phyloP scores from a whole-genome alignment of 2,329 filamentous ascomycete species.

The Lasiodiplodia sp. region DNA sequence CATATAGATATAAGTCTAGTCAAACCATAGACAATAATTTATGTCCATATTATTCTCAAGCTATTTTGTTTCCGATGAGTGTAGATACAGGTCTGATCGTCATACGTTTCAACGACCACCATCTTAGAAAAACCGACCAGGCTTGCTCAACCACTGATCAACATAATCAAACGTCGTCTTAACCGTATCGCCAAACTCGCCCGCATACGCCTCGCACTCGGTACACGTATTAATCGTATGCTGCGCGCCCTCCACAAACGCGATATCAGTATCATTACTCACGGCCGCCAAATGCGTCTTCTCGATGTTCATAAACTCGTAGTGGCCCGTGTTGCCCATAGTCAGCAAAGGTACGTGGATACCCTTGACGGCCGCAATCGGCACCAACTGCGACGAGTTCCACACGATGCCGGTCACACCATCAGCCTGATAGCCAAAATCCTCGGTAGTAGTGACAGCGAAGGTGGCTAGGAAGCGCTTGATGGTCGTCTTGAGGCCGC shows the following conservation, averaged over 20 bases:
- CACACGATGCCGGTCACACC: conserved; percentile 33
- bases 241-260: conserved; percentile 35
- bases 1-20: too few relatives aligned
- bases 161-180: conserved; percentile 34
- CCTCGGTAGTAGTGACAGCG: neutral
- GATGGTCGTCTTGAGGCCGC: conserved; percentile 15
- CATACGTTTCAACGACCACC: too few relatives aligned
- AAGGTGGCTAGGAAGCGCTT: conserved; percentile 6
- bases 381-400: conserved; percentile 34
- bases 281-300: conserved; percentile 33
- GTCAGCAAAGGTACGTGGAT: conserved; percentile 33
- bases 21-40: too few relatives aligned
- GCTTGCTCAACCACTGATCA: conserved; percentile 32
- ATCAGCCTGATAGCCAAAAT: neutral
- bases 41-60: too few relatives aligned
- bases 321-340: conserved; percentile 36
- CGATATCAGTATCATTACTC: conserved; percentile 34
- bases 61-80: too few relatives aligned
- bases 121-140: conserved; percentile 26
- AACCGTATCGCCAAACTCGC: conserved; percentile 35
- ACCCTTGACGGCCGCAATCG: conserved; percentile 30
- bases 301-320: conserved; percentile 36
- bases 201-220: conserved; percentile 35
- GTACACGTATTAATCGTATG: conserved; percentile 36
- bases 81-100: too few relatives aligned